Evolutionary conservation across 1,284 basidiomycete species (phyloP).

Genomic region (Mycena citricolor): DNA sequence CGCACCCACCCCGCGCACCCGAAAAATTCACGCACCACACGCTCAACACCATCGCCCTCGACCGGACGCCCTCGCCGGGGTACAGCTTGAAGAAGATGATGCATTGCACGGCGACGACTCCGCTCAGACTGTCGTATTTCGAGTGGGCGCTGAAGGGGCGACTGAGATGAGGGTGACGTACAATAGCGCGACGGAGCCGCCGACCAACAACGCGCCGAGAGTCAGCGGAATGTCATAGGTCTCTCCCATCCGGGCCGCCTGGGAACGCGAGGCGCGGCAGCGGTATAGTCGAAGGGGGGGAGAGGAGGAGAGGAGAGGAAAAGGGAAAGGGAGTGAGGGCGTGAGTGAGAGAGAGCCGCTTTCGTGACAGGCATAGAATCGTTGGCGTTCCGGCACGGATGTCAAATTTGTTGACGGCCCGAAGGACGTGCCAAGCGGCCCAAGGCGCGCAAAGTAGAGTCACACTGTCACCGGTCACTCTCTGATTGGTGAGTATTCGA

Average conservation of each 20-base stretch:
- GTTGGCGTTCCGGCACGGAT: too few relatives aligned
- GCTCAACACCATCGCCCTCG: not conserved
- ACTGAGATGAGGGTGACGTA: not conserved
- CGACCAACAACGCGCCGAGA: conserved; percentile 4
- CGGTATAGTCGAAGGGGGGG: too few relatives aligned
- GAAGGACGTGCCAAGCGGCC: too few relatives aligned
- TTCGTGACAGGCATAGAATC: too few relatives aligned
- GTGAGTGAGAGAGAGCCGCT: too few relatives aligned
- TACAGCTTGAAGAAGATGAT: conserved; percentile 6
- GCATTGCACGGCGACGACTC: not conserved
- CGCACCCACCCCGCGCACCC: not conserved
- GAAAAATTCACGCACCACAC: conserved; percentile 1
- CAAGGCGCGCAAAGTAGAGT: too few relatives aligned
- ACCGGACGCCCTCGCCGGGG: not conserved
- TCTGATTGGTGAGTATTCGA: too few relatives aligned
- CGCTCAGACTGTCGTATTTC: not conserved
- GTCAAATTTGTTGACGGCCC: too few relatives aligned
- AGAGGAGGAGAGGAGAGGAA: too few relatives aligned
- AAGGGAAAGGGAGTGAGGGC: too few relatives aligned
- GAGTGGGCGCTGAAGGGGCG: not conserved
- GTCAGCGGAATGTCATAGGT: not conserved
- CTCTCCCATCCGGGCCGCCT: not conserved
- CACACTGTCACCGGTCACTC: too few relatives aligned
- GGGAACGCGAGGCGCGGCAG: too few relatives aligned
- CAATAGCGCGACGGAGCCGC: conserved; percentile 17